Conservation (phyloP, 768 basidiomycete genomes). For the Chalciporus pseudorubinellus region DNA sequence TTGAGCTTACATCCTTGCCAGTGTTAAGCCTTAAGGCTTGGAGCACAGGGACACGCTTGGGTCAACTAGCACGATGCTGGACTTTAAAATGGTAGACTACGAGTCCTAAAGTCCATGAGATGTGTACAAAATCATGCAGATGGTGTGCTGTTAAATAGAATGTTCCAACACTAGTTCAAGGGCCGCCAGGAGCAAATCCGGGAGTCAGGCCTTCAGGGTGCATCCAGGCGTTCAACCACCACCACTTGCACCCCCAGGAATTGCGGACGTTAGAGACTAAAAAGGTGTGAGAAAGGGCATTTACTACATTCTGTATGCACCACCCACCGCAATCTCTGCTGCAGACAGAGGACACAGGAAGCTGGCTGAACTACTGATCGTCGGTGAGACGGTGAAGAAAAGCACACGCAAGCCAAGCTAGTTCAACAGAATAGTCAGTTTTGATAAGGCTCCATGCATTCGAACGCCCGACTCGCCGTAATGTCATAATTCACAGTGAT, state of each 20-base stretch:
- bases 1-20: no score
- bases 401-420: constrained; percentile 66
- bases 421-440: constrained; percentile 9
- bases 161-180: neutral
- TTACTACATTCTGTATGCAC: neutral
- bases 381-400: constrained; percentile 64
- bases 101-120: constrained; percentile 16
- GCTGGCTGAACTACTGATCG: constrained; percentile 55
- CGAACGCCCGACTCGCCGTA: constrained; percentile 38
- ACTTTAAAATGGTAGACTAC: neutral
- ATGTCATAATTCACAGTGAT: constrained; percentile 66
- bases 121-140: constrained; percentile 13
- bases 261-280: constrained; percentile 19
- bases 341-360: constrained; percentile 63
- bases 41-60: no score
- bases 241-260: constrained; percentile 6
- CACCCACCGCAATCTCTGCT: constrained; percentile 25
- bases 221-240: no score
- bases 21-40: no score
- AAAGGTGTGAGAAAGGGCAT: constrained; percentile 12
- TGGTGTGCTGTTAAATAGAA: neutral
- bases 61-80: neutral
- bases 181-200: neutral
- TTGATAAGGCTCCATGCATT: neutral
- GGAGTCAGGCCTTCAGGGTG: no score